Base-by-base conservation (phyloP, 2,329 filamentous ascomycete species). In the Exophiala phaeomuriformis region DNA sequence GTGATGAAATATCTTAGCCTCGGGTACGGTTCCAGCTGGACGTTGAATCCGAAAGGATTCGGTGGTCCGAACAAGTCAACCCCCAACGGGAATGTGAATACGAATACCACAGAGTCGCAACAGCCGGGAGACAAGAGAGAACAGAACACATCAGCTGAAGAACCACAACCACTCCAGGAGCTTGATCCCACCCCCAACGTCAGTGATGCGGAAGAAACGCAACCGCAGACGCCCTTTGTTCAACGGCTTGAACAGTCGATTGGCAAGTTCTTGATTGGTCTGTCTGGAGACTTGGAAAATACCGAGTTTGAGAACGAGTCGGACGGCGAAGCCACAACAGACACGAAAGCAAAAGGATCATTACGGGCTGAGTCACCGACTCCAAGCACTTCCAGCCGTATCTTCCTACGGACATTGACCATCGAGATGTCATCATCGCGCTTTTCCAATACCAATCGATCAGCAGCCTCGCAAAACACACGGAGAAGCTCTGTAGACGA, bases 1-100 rank as follows among this genome's bases (percentile, higher is more conserved):
- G 66, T 77, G 52, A 72, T 76, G 64, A 77, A 75, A 57, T 73
- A 75, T 58, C 64, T 77, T 32, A 77, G 73, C 27, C 64, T 77
- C 27, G 75, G 75, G 5, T 77, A 77, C 64, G 73, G 74, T 10
- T 73, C 74, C 3, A 65, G 69, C 12, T 77, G 74, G 75, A 68
- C 71, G 12, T 64, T 72, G 47, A 67, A 70, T 30, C 64, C 68
- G 8, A 68, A 64, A 46, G 63, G 61, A 7, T 57, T 60, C 33
- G 31, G 39, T 29, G 31, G 39, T 29, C 31, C 35, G 12, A 52
- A 48, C 19, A 49, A 49, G 29, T 29, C 46, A n/a, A 28, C 43
- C 5, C 32, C 10, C 19, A 42, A 6, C 12, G 10, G 32, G 12
- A 30, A 31, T 35, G 32, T 12, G 29, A 42, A 6, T 28, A 10